phyloP scores from a whole-genome alignment of 371 early-diverging fungal species.

The Polyrhizophydium stewartii region DNA sequence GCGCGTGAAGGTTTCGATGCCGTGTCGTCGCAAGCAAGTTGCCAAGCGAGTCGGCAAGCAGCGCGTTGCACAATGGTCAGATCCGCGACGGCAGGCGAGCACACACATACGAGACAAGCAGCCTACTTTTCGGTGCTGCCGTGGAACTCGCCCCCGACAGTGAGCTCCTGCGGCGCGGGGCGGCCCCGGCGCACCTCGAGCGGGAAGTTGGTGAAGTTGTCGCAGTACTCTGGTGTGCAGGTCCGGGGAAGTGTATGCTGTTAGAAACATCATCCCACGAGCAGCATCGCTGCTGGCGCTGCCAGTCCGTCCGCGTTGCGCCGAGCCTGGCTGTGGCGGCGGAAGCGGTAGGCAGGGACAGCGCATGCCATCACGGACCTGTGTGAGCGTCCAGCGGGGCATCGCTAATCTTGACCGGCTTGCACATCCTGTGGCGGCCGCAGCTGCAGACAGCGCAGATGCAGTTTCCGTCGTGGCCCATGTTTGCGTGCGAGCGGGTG shows the following conservation, averaged over 20 bases:
- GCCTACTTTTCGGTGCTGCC: slow-evolving; percentile 38
- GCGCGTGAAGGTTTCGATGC: background rate
- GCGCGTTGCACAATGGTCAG: background rate
- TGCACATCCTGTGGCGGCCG: slow-evolving; percentile 28
- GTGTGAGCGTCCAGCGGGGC: slow-evolving; percentile 23
- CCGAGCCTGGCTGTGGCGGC: background rate
- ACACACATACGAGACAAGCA: too few species aligned
- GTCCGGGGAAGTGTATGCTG: background rate
- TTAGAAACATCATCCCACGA: background rate
- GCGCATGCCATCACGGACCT: slow-evolving; percentile 6
- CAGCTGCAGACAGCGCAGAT: slow-evolving; percentile 30
- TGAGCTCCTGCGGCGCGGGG: slow-evolving; percentile 29
- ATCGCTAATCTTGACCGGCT: slow-evolving; percentile 12
- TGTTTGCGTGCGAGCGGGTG: too few species aligned
- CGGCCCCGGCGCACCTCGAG: slow-evolving; percentile 22
- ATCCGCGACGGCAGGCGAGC: background rate
- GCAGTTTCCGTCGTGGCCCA: slow-evolving; percentile 4
- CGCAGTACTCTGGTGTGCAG: slow-evolving; percentile 26
- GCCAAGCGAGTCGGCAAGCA: background rate
- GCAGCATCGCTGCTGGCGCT: background rate
- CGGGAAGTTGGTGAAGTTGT: slow-evolving; percentile 28
- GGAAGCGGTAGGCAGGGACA: background rate
- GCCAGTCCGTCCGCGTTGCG: background rate
- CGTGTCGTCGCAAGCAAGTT: background rate
- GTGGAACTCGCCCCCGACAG: slow-evolving; percentile 36